These are phyloP conservation scores for Fraxinus pennsylvanica DNA, from an alignment of 257 asterid genomes.

Conservation along the genomic window DNA sequence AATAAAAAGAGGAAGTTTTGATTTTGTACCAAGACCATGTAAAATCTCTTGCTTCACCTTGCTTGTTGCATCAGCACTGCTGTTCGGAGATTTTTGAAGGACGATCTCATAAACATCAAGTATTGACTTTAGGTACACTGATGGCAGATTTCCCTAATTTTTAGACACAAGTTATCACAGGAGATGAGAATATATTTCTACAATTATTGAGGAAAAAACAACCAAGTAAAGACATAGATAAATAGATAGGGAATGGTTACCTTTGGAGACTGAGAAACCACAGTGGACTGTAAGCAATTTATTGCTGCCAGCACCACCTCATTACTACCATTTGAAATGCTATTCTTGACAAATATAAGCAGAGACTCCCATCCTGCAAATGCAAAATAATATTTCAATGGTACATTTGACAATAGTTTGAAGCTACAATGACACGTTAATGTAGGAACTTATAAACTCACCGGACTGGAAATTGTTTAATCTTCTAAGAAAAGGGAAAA, in stretches of 20 bases:
- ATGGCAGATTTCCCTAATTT: slow-evolving; percentile 80
- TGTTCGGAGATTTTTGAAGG: slow-evolving; percentile 60
- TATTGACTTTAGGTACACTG: slow-evolving; percentile 64
- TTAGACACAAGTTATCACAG: slow-evolving; percentile 18
- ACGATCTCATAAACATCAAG: slow-evolving; percentile 86
- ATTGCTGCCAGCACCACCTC: slow-evolving; percentile 94
- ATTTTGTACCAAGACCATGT: slow-evolving; percentile 78
- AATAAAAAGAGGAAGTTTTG: slow-evolving; percentile 17
- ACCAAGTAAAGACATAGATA: slow-evolving; percentile 14
- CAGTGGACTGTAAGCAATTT: slow-evolving; percentile 87
- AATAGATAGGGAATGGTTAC: slow-evolving; percentile 36
- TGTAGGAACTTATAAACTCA: slow-evolving; percentile 25
- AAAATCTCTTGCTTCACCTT: slow-evolving; percentile 98
- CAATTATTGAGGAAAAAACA: slow-evolving; percentile 24
- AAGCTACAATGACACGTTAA: slow-evolving; percentile 3
- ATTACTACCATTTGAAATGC: slow-evolving; percentile 88
- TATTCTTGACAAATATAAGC: slow-evolving; percentile 70
- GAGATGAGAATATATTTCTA: slow-evolving; percentile 25
- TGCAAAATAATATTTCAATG: slow-evolving; percentile 25
- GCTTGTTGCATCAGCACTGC: slow-evolving; percentile 53
- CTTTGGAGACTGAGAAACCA: slow-evolving; percentile 90
- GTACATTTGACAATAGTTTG: not conserved
- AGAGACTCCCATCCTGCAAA: slow-evolving; percentile 86
- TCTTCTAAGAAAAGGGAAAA: slow-evolving; percentile 74
- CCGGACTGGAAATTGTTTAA: slow-evolving; percentile 77